These are phyloP conservation scores for Eruca vesicaria DNA, from an alignment of 441 rosid genomes.

Conservation along the genomic window DNA sequence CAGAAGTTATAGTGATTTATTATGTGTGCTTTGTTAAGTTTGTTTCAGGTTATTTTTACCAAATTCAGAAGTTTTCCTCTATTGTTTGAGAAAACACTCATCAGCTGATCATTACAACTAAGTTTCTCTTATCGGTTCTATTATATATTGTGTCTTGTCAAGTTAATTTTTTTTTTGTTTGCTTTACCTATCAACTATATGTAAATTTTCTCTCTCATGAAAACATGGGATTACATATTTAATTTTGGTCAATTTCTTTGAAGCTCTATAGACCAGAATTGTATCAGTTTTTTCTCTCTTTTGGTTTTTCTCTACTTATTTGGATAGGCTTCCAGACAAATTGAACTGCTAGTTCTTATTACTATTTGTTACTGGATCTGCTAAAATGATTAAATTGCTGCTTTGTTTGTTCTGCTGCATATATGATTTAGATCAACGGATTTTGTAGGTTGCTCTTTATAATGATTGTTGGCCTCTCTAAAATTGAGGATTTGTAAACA, in stretches of 20 bases:
- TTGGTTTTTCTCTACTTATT: background rate
- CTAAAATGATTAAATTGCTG: too few relatives aligned
- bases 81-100: slow-evolving; percentile 63
- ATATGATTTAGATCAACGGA: too few relatives aligned
- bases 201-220: background rate
- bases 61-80: slow-evolving; percentile 82
- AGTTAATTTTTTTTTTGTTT: background rate
- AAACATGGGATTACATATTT: background rate
- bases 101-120: slow-evolving; percentile 82
- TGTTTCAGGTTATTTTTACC: slow-evolving; percentile 69
- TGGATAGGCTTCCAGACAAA: background rate
- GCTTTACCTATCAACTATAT: background rate
- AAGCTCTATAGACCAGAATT: background rate
- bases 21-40: background rate
- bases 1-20: too few relatives aligned
- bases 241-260: background rate
- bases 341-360: background rate
- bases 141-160: background rate
- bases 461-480: too few relatives aligned
- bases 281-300: background rate
- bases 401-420: too few relatives aligned
- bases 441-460: too few relatives aligned
- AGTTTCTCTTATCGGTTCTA: background rate
- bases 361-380: too few relatives aligned
- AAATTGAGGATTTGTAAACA: too few relatives aligned